These are phyloP conservation scores for Ceratocystis cacaofunesta DNA, from an alignment of 2,329 filamentous ascomycete species.

Conservation along the genomic window DNA sequence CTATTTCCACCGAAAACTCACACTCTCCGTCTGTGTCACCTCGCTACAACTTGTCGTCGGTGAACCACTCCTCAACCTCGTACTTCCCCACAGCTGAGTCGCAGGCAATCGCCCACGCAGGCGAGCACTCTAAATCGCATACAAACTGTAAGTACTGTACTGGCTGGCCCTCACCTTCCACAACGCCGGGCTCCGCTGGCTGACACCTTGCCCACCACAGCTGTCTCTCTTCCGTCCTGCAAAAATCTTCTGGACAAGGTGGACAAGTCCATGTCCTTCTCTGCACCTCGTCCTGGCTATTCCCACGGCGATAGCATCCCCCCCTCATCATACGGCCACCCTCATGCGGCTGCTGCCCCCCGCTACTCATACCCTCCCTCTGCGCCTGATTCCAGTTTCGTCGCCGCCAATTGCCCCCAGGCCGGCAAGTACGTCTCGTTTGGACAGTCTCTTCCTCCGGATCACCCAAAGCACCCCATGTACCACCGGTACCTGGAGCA, in stretches of 20 bases:
- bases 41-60: conserved; percentile 1
- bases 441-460: neutral
- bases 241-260: conserved; percentile 6
- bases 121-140: neutral
- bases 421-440: neutral
- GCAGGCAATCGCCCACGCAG: neutral
- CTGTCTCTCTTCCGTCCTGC: conserved; percentile 8
- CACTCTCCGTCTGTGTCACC: conserved; percentile 8
- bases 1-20: neutral
- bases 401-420: neutral
- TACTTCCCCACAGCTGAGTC: neutral
- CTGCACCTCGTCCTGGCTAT: neutral
- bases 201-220: neutral
- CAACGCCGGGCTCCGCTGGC: neutral
- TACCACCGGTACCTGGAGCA: neutral
- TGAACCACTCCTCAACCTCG: neutral
- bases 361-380: neutral
- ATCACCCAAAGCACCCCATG: neutral
- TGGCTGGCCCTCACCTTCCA: neutral
- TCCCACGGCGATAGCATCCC: neutral
- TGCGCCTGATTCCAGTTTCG: neutral
- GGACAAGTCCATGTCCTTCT: neutral
- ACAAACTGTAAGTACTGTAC: neutral
- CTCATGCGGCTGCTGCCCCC: neutral
- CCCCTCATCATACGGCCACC: neutral